These are phyloP conservation scores for Linnemannia exigua DNA, from an alignment of 192 early-diverging fungal species.

Conservation along the genomic window DNA sequence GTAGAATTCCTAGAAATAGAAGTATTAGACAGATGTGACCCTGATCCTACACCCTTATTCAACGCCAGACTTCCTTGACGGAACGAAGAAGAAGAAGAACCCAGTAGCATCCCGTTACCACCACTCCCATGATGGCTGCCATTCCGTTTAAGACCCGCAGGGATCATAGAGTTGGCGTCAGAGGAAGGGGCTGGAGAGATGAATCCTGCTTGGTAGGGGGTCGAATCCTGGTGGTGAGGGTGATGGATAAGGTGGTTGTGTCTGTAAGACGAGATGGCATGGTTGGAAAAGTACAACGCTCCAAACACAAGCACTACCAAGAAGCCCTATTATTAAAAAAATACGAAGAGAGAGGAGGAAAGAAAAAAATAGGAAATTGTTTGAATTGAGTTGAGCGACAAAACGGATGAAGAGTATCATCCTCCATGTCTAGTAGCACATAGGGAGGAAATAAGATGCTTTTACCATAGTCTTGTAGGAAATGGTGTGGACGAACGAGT, in stretches of 20 bases:
- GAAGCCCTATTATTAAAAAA: constrained; percentile 17
- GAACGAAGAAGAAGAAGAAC: background rate
- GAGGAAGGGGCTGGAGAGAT: background rate
- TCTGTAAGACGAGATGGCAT: constrained; percentile 39
- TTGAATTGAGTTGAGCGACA: too few relatives aligned
- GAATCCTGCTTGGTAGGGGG: background rate
- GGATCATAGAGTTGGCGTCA: background rate
- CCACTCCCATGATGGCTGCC: background rate
- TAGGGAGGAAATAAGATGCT: background rate
- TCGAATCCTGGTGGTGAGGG: constrained; percentile 29
- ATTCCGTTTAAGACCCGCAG: background rate
- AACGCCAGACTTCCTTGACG: background rate
- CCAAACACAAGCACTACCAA: constrained; percentile 44
- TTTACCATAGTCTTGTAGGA: constrained; percentile 89
- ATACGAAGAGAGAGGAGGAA: too few relatives aligned
- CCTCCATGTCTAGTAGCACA: background rate
- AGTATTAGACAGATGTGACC: background rate
- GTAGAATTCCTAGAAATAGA: background rate
- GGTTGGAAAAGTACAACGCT: constrained; percentile 37
- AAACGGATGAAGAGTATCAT: too few relatives aligned
- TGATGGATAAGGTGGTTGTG: constrained; percentile 25
- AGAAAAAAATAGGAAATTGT: too few relatives aligned
- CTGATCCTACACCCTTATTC: background rate
- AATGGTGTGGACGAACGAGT: constrained; percentile 86
- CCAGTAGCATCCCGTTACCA: background rate